A percentile compares a stretch with the other conserved stretches of the same genome.
Conservation (phyloP, 108 stramenopile genomes). For the Fragilariopsis cylindrus region DNA sequence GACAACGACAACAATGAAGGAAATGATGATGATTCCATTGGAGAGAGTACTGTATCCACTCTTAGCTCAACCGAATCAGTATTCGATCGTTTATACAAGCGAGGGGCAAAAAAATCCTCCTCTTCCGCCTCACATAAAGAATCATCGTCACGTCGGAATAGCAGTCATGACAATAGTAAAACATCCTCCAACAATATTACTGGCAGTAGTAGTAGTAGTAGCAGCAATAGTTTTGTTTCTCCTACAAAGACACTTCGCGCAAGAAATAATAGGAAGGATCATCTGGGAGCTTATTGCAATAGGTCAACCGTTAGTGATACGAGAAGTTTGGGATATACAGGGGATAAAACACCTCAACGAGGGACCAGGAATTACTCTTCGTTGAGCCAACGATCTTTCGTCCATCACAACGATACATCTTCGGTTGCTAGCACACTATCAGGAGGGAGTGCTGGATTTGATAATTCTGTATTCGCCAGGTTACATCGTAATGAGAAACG, state of each 20-base stretch:
- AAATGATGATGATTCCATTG: slow-evolving; percentile 7
- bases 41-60: slow-evolving; percentile 27
- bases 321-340: background rate
- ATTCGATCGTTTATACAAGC: slow-evolving; percentile 31
- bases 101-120: background rate
- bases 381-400: background rate
- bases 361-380: background rate
- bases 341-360: background rate
- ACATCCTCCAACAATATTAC: background rate
- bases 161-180: too few species aligned
- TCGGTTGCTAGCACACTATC: slow-evolving; percentile 9
- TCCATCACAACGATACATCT: background rate
- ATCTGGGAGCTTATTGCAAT: slow-evolving; percentile 4
- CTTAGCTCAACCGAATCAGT: slow-evolving; percentile 30
- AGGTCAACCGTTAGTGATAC: background rate
- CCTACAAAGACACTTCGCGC: background rate
- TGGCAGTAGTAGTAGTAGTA: background rate
- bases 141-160: background rate
- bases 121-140: background rate
- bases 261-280: background rate
- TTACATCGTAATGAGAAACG: slow-evolving; percentile 38
- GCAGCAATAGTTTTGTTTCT: background rate
- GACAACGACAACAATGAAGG: slow-evolving; percentile 8
- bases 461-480: slow-evolving; percentile 25
- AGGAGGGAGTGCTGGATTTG: background rate